Percentiles rank a stretch among this genome's conserved stretches.
Evolutionary conservation across 2,329 filamentous ascomycete genomes (phyloP).

Genomic region (Aphanocladium album): DNA sequence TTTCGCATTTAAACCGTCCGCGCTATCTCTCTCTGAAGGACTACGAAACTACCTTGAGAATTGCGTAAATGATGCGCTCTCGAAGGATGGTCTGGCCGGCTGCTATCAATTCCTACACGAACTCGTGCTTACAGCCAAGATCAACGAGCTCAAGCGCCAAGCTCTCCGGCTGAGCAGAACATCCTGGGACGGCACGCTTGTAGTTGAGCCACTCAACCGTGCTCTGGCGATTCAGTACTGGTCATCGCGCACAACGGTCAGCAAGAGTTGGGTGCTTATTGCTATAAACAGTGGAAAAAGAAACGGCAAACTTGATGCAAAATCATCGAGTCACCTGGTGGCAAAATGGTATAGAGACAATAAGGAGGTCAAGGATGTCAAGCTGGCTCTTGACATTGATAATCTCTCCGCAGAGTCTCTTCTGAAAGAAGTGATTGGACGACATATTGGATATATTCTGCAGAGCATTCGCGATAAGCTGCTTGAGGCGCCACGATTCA

Average conservation of each 20-base stretch:
- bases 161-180: slow-evolving; percentile 62
- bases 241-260: slow-evolving; percentile 50
- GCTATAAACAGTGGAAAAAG: slow-evolving; percentile 66
- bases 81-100: slow-evolving; percentile 64
- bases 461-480: slow-evolving; percentile 60
- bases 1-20: slow-evolving; percentile 70
- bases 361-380: slow-evolving; percentile 64
- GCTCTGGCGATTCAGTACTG: slow-evolving; percentile 89
- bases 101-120: slow-evolving; percentile 87
- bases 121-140: slow-evolving; percentile 83
- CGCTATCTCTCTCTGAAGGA: slow-evolving; percentile 54
- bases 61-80: slow-evolving; percentile 67
- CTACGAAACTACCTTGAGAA: slow-evolving; percentile 63
- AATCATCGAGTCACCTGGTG: slow-evolving; percentile 49
- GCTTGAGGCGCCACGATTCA: slow-evolving; percentile 54
- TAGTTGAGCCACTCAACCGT: slow-evolving; percentile 74
- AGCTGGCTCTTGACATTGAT: slow-evolving; percentile 62
- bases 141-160: slow-evolving; percentile 75
- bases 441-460: slow-evolving; percentile 69
- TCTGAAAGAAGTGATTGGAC: slow-evolving; percentile 67
- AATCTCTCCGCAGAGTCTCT: slow-evolving; percentile 69
- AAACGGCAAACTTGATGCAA: slow-evolving; percentile 34
- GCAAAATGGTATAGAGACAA: slow-evolving; percentile 82
- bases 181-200: slow-evolving; percentile 73
- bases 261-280: slow-evolving; percentile 87